A percentile compares a stretch with the other conserved stretches of the same genome.
Conservation (phyloP, 345 rosid species). For the Eucalyptus marginata region DNA sequence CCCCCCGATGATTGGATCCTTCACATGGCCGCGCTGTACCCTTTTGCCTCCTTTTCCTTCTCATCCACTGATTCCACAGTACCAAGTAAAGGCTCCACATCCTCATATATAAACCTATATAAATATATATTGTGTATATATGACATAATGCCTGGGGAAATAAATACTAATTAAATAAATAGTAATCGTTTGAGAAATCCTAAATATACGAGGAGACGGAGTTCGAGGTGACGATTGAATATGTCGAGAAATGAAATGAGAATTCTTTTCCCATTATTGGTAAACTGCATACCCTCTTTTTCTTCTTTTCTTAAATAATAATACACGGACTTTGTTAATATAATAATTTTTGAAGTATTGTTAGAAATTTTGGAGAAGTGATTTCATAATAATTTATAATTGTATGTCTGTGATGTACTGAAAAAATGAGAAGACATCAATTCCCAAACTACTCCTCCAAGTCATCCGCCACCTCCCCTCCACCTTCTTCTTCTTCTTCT, state of each 20-base stretch:
- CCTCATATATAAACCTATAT: no score
- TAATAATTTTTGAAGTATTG: no score
- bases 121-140: no score
- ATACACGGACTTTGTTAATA: neutral
- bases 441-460: slow-evolving; percentile 41
- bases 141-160: neutral
- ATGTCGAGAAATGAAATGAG: neutral
- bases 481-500: neutral
- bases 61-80: neutral
- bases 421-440: neutral
- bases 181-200: neutral
- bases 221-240: neutral
- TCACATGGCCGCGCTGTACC: neutral
- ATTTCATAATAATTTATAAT: no score
- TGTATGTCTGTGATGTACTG: neutral
- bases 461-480: neutral
- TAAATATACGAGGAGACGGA: neutral
- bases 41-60: neutral
- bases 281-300: neutral
- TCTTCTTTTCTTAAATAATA: neutral
- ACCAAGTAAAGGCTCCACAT: no score
- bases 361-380: no score
- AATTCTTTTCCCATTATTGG: neutral
- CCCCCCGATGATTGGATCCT: neutral
- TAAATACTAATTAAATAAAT: neutral